Evolutionary conservation across 208 protist species (phyloP).

Genomic region (Crithidia brevicula): DNA sequence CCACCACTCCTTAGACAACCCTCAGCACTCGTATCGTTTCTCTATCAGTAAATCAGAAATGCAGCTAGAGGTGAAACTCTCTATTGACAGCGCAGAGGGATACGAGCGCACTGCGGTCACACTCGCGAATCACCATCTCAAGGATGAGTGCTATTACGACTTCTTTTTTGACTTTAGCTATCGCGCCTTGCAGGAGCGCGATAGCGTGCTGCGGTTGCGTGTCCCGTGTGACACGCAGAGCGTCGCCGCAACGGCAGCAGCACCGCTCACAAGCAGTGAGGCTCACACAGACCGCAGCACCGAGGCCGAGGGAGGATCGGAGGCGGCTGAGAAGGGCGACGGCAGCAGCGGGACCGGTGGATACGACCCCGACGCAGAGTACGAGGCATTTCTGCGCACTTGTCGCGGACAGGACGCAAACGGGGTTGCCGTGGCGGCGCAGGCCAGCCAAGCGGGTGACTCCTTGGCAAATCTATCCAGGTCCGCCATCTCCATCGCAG

Average conservation of each 20-base stretch:
- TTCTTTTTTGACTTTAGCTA: conserved; percentile 79
- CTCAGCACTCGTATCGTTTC: no score
- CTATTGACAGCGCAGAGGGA: conserved; percentile 42
- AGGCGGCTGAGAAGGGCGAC: background rate
- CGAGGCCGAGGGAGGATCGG: no score
- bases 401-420: conserved; percentile 14
- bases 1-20: no score
- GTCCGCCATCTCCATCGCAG: no score
- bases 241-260: background rate
- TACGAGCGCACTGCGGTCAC: conserved; percentile 38
- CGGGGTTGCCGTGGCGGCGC: background rate
- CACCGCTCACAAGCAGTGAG: background rate
- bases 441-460: background rate
- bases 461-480: background rate
- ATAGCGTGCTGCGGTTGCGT: conserved; percentile 67
- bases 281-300: no score
- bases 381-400: conserved; percentile 27
- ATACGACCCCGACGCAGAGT: conserved; percentile 33
- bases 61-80: conserved; percentile 74
- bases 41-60: no score
- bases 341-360: background rate
- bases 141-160: conserved; percentile 63
- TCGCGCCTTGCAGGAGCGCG: conserved; percentile 33
- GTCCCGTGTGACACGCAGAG: conserved; percentile 35
- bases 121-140: conserved; percentile 32